Evolutionary conservation across 805 yeast genomes (phyloP).

Genomic region (Hermanozyma aechmeae): DNA sequence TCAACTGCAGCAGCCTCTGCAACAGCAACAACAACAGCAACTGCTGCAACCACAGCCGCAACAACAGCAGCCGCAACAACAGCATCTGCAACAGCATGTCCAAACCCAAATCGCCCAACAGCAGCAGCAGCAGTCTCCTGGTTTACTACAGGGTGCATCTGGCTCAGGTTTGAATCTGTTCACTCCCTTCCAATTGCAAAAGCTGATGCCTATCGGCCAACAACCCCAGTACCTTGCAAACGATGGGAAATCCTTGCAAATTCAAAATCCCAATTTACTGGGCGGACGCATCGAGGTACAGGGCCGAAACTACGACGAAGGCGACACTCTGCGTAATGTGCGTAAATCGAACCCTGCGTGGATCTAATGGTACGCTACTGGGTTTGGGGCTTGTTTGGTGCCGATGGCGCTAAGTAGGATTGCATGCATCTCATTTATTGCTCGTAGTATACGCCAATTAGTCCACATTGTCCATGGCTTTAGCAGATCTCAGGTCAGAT

Average conservation of each 20-base stretch:
- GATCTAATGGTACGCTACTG: slow-evolving; percentile 8
- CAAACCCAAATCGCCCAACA: slow-evolving; percentile 3
- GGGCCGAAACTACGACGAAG: no score
- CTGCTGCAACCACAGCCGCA: slow-evolving; percentile 4
- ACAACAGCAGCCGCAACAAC: slow-evolving; percentile 6
- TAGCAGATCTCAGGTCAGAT: slow-evolving; percentile 2
- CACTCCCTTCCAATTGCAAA: no score
- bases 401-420: not conserved
- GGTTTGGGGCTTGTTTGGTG: slow-evolving; percentile 1
- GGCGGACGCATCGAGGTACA: slow-evolving; percentile 2
- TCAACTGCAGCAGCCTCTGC: slow-evolving; percentile 3
- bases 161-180: no score
- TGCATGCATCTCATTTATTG: not conserved
- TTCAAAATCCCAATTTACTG: not conserved
- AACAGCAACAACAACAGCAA: slow-evolving; percentile 2
- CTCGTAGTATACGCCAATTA: slow-evolving; percentile 1
- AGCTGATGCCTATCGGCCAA: slow-evolving; percentile 1
- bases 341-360: slow-evolving; percentile 10
- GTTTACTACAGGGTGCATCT: slow-evolving; percentile 3
- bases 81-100: slow-evolving; percentile 1
- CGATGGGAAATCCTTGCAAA: not conserved
- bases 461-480: slow-evolving; percentile 3
- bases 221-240: not conserved
- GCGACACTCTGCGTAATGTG: no score
- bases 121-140: slow-evolving; percentile 2